Evolutionary conservation across 2,329 filamentous ascomycete species (phyloP).

Genomic region (Graphilbum sp.): DNA sequence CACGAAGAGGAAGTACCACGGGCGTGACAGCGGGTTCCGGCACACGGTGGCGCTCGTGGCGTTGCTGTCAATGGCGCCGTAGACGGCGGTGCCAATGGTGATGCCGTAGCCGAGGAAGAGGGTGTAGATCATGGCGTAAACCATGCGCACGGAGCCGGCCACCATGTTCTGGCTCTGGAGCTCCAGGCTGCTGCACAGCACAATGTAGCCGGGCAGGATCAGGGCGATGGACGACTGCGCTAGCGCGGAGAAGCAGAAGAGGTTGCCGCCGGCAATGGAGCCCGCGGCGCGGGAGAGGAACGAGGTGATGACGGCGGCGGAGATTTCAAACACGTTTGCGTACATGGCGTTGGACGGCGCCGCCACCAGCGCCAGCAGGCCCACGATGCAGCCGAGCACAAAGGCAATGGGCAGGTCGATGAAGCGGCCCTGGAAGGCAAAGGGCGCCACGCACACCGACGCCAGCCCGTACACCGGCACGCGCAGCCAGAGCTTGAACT

Average conservation of each 20-base stretch:
- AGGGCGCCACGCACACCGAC: conserved; percentile 60
- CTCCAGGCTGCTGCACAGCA: conserved; percentile 41
- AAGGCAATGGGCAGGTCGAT: conserved; percentile 70
- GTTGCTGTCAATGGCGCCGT: conserved; percentile 40
- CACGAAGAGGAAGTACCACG: conserved; percentile 41
- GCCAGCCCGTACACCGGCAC: conserved; percentile 61
- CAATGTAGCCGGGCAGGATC: conserved; percentile 59
- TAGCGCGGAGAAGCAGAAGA: conserved; percentile 58
- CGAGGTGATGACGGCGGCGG: conserved; percentile 43
- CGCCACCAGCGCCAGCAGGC: conserved; percentile 56
- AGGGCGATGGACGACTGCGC: conserved; percentile 59
- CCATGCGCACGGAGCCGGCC: conserved; percentile 55
- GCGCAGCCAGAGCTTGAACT: conserved; percentile 33
- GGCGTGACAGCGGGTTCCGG: conserved; percentile 26
- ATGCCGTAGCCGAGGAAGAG: conserved; percentile 59
- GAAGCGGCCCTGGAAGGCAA: conserved; percentile 60
- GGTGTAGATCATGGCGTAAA: conserved; percentile 60
- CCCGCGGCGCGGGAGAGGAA: conserved; percentile 55
- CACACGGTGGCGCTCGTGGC: conserved; percentile 27
- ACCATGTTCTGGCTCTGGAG: conserved; percentile 54
- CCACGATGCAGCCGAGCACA: conserved; percentile 56
- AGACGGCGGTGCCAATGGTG: conserved; percentile 47
- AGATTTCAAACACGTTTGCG: conserved; percentile 28
- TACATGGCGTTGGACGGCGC: conserved; percentile 54
- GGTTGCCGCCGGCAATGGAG: conserved; percentile 37